Conservation (phyloP, 805 yeast genomes). For the Citeromyces matritensis region DNA sequence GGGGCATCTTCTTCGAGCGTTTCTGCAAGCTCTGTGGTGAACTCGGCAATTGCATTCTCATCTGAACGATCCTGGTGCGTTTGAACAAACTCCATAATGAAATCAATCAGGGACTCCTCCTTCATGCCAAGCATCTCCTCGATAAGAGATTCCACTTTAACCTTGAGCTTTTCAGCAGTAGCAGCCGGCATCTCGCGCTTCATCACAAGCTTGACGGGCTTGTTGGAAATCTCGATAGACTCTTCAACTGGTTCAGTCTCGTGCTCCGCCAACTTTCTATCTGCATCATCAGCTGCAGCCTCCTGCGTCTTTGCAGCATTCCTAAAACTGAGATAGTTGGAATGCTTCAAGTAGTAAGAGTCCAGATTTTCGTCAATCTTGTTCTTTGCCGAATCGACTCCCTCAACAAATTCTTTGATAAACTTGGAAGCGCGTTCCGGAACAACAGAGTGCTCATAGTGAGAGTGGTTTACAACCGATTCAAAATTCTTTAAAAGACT, state of each 20-base stretch:
- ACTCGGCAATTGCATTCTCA: conserved; percentile 13
- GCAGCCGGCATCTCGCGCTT: conserved; percentile 7
- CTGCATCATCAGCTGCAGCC: conserved; percentile 22
- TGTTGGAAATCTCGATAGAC: conserved; percentile 4
- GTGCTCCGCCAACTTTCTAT: conserved; percentile 18
- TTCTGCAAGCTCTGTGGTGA: conserved; percentile 31
- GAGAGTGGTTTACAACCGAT: conserved; percentile 11
- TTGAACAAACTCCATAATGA: conserved; percentile 22
- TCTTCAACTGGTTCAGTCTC: conserved; percentile 8
- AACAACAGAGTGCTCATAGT: conserved; percentile 7
- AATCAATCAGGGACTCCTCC: conserved; percentile 33
- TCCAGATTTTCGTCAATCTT: conserved; percentile 15
- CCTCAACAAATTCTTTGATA: conserved; percentile 12
- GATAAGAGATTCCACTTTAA: conserved; percentile 23
- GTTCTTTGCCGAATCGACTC: conserved; percentile 9
- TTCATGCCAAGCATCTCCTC: conserved; percentile 37
- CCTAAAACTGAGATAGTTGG: conserved; percentile 25
- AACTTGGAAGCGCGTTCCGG: conserved; percentile 11
- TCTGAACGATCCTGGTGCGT: conserved; percentile 11
- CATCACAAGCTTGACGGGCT: conserved; percentile 9
- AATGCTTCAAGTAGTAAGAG: conserved; percentile 22
- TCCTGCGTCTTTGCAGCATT: conserved; percentile 21
- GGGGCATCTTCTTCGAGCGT: conserved; percentile 29
- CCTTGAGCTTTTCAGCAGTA: conserved; percentile 12
- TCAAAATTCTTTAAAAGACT: conserved; percentile 18